Conservation (phyloP, 129 eudicot species). For the Tagetes erecta region DNA sequence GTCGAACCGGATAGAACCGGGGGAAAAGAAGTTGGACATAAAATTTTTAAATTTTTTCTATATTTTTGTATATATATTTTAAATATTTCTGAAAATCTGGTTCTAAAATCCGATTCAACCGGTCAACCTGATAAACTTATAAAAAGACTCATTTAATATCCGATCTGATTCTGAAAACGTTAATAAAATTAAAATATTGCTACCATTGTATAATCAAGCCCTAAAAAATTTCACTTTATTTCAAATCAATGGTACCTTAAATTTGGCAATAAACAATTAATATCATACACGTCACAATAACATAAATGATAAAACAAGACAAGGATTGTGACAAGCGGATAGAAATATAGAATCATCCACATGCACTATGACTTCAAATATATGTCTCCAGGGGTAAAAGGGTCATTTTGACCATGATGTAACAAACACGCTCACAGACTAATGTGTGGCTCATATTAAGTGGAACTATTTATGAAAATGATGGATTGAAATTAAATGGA, state of each 20-base stretch:
- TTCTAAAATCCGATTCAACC: no score
- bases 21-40: no score
- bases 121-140: no score
- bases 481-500: conserved; percentile 18
- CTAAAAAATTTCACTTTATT: background rate
- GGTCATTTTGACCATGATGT: conserved; percentile 5
- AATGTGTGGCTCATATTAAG: conserved; percentile 15
- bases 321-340: conserved; percentile 14
- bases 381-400: background rate
- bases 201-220: no score
- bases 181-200: no score
- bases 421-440: conserved; percentile 3
- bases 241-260: background rate
- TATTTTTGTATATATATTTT: no score
- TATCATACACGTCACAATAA: conserved; percentile 2
- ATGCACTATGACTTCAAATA: conserved; percentile 8
- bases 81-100: no score
- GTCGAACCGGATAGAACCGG: no score
- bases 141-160: no score
- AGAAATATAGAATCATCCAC: conserved; percentile 21
- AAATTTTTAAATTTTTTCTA: no score
- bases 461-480: conserved; percentile 2
- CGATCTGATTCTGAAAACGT: no score
- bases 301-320: conserved; percentile 1
- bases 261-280: background rate